phyloP scores from a whole-genome alignment of 2,329 filamentous ascomycete species.

The Nemania serpens region DNA sequence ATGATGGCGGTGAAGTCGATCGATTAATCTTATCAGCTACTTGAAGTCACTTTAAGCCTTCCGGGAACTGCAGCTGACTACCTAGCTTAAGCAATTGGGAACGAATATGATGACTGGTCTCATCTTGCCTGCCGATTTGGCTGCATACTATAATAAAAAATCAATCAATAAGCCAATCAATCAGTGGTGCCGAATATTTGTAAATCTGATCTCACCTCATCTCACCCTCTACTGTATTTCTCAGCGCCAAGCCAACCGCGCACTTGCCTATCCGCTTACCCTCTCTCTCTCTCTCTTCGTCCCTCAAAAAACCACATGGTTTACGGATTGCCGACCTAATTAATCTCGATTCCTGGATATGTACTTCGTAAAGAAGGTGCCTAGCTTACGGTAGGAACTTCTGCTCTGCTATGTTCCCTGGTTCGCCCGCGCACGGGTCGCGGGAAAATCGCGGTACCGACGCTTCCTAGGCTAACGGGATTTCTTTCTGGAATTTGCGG shows the following conservation, averaged over 20 bases:
- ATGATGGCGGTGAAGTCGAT: not conserved
- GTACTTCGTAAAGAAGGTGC: too few relatives aligned
- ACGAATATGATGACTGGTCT: conserved; percentile 3
- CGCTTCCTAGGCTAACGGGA: not conserved
- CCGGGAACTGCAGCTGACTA: not conserved
- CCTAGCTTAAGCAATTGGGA: not conserved
- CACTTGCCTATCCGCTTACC: conserved; percentile 11
- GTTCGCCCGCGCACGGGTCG: conserved; percentile 1
- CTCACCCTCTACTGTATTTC: not conserved
- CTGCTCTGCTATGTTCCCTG: too few relatives aligned
- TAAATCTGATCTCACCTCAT: conserved; percentile 19
- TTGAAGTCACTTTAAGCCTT: not conserved
- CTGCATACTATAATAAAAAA: too few relatives aligned
- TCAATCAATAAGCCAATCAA: not conserved
- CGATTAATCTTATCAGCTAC: not conserved
- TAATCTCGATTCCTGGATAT: too few relatives aligned
- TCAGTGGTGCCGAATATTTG: not conserved
- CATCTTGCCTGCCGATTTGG: not conserved
- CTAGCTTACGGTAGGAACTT: too few relatives aligned
- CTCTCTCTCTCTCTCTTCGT: too few relatives aligned
- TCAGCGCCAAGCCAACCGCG: conserved; percentile 1
- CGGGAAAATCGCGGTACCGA: too few relatives aligned
- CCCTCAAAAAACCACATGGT: too few relatives aligned
- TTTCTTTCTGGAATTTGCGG: not conserved
- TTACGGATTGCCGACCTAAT: not conserved